phyloP scores from a whole-genome alignment of 495 filamentous ascomycete species.

The Podospora pseudoanserina region DNA sequence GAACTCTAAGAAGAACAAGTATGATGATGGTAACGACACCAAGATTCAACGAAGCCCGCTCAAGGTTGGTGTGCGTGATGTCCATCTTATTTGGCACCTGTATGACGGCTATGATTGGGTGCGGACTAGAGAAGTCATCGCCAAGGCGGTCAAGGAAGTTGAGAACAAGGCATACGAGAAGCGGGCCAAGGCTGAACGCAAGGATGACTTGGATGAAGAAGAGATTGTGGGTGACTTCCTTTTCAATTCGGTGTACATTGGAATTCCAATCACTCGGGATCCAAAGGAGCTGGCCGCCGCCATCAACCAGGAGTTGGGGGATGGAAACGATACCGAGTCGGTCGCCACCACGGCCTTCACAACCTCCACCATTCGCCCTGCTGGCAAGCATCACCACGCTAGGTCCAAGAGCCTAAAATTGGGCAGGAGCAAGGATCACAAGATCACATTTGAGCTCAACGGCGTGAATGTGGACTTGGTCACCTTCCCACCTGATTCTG shows the following conservation, averaged over 20 bases:
- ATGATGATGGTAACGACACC: conserved; percentile 59
- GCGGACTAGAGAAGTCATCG: conserved; percentile 77
- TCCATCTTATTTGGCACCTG: conserved; percentile 95
- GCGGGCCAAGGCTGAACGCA: conserved; percentile 45
- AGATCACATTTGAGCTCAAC: conserved; percentile 90
- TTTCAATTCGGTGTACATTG: conserved; percentile 99
- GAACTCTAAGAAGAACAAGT: conserved; percentile 71
- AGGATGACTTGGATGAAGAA: conserved; percentile 62
- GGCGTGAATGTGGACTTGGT: conserved; percentile 82
- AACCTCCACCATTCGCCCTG: conserved; percentile 53
- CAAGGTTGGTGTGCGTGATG: conserved; percentile 72
- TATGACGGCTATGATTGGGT: conserved; percentile 98
- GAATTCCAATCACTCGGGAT: conserved; percentile 80
- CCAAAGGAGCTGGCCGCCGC: conserved; percentile 72
- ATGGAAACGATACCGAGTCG: conserved; percentile 82
- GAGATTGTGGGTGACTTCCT: conserved; percentile 87
- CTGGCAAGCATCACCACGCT: conserved; percentile 39
- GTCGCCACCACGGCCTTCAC: conserved; percentile 70
- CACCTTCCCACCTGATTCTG: conserved; percentile 70
- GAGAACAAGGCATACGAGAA: conserved; percentile 77
- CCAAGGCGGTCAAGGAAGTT: conserved; percentile 79
- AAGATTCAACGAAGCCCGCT: conserved; percentile 68
- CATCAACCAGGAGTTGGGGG: conserved; percentile 85
- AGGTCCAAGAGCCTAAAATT: conserved; percentile 64
- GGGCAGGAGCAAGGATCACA: conserved; percentile 82